A percentile compares a stretch with the other conserved stretches of the same genome.
Conservation (phyloP, 192 early-diverging fungal genomes). For the Coemansia sp. region DNA sequence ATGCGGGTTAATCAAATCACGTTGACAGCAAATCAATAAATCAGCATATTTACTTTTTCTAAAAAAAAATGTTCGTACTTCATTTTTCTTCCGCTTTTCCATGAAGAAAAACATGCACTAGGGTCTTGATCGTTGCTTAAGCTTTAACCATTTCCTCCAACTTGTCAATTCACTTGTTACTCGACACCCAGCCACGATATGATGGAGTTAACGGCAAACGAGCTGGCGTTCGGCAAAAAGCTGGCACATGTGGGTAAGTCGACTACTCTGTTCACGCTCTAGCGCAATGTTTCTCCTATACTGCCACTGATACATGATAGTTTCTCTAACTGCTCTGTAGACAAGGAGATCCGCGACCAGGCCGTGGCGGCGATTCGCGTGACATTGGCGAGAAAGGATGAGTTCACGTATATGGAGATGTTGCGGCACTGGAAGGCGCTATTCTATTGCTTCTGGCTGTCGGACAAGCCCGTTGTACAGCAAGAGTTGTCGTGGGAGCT, state of each 20-base stretch:
- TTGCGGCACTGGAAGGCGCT: slow-evolving; percentile 90
- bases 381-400: slow-evolving; percentile 21
- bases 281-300: background rate
- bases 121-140: background rate
- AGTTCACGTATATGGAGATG: slow-evolving; percentile 64
- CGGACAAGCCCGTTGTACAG: slow-evolving; percentile 91
- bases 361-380: slow-evolving; percentile 23
- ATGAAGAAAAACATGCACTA: background rate
- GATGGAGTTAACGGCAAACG: slow-evolving; percentile 32
- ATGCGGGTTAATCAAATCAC: background rate
- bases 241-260: slow-evolving; percentile 44
- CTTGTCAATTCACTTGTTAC: background rate
- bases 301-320: background rate
- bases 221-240: slow-evolving; percentile 44
- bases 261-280: background rate
- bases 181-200: slow-evolving; percentile 8
- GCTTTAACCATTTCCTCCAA: background rate
- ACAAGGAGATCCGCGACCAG: slow-evolving; percentile 47
- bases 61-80: background rate
- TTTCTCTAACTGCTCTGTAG: slow-evolving; percentile 2
- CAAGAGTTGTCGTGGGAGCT: slow-evolving; percentile 82
- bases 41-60: background rate
- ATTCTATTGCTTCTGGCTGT: slow-evolving; percentile 97
- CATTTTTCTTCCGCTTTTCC: background rate
- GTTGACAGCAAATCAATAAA: background rate